Conservation (phyloP, 768 basidiomycete genomes). For the Clavulina sp. region DNA sequence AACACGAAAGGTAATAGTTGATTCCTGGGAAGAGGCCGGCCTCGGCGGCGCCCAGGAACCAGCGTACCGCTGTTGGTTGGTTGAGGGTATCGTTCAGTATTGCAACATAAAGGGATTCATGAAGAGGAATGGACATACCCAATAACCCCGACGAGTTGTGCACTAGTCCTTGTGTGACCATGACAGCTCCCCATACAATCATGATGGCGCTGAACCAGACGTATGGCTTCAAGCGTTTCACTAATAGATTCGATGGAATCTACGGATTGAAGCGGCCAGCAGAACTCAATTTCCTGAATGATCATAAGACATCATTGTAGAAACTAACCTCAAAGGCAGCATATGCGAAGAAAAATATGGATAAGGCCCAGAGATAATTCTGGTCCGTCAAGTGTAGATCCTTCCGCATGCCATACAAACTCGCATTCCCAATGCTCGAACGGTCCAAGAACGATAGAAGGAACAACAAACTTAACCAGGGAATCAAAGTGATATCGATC, state of each 20-base stretch:
- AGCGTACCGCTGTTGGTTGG: slow-evolving; percentile 11
- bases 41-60: slow-evolving; percentile 51
- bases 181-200: slow-evolving; percentile 11
- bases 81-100: not conserved
- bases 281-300: not conserved
- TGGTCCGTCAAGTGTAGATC: slow-evolving; percentile 31
- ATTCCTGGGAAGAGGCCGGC: slow-evolving; percentile 43
- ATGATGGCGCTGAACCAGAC: slow-evolving; percentile 21
- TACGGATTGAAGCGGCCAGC: not conserved
- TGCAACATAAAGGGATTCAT: not conserved
- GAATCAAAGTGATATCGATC: slow-evolving; percentile 30
- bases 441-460: slow-evolving; percentile 56
- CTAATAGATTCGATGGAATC: not conserved
- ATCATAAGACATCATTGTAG: not conserved
- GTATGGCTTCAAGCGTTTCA: slow-evolving; percentile 19
- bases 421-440: slow-evolving; percentile 47
- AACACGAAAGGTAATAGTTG: slow-evolving; percentile 25
- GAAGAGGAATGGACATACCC: not conserved
- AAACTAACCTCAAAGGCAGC: slow-evolving; percentile 44
- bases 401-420: slow-evolving; percentile 22
- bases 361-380: slow-evolving; percentile 10
- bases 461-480: slow-evolving; percentile 66
- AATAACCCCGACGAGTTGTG: slow-evolving; percentile 52
- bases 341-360: slow-evolving; percentile 60
- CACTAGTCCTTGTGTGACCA: slow-evolving; percentile 60